These are phyloP conservation scores for Diaporthe citrichinensis DNA, from an alignment of 2,329 filamentous ascomycete species.

Conservation along the genomic window DNA sequence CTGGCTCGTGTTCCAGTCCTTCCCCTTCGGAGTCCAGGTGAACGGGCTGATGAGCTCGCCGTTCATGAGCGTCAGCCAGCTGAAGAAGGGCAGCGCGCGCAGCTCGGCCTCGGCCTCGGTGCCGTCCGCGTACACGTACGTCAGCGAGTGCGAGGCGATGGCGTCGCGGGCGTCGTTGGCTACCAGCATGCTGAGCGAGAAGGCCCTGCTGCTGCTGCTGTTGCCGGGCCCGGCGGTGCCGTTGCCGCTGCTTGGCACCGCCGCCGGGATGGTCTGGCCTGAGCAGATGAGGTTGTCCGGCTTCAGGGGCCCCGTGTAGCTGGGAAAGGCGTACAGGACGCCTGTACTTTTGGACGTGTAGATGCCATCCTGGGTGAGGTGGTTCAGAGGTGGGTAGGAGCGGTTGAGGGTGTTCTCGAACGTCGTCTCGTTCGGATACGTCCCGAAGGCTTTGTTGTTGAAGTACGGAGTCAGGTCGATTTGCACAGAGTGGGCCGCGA, in stretches of 20 bases:
- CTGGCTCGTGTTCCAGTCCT: slow-evolving; percentile 59
- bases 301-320: slow-evolving; percentile 53
- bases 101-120: slow-evolving; percentile 57
- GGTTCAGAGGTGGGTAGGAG: slow-evolving; percentile 56
- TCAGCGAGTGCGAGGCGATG: slow-evolving; percentile 57
- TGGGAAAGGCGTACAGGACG: slow-evolving; percentile 57
- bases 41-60: slow-evolving; percentile 61
- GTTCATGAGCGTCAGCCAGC: slow-evolving; percentile 59
- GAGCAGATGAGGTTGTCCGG: slow-evolving; percentile 60
- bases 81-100: slow-evolving; percentile 60
- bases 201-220: slow-evolving; percentile 25
- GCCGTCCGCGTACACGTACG: slow-evolving; percentile 58
- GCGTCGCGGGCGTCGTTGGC: slow-evolving; percentile 57
- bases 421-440: slow-evolving; percentile 59
- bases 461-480: slow-evolving; percentile 54
- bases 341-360: slow-evolving; percentile 58
- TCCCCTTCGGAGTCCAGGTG: slow-evolving; percentile 56
- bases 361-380: slow-evolving; percentile 44
- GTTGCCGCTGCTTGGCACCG: slow-evolving; percentile 41
- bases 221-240: not conserved
- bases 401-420: slow-evolving; percentile 57
- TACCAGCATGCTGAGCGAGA: slow-evolving; percentile 58
- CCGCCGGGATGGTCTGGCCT: slow-evolving; percentile 55
- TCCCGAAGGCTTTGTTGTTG: slow-evolving; percentile 64
- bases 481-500: slow-evolving; percentile 45